These are phyloP conservation scores for Rhizopogon vinicolor DNA, from an alignment of 768 basidiomycete species.

Conservation along the genomic window DNA sequence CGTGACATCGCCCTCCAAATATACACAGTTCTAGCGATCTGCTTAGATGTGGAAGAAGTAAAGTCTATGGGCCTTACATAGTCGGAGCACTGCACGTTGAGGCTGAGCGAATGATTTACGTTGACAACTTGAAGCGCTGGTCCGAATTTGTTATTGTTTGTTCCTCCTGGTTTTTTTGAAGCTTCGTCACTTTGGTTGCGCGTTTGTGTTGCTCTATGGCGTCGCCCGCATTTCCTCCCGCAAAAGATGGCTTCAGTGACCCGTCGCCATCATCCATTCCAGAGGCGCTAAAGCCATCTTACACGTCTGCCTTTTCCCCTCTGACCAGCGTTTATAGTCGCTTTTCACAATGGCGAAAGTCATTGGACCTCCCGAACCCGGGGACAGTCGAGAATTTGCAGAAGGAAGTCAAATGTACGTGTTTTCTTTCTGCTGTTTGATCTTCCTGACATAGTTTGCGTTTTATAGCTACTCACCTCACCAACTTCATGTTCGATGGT, in stretches of 20 bases:
- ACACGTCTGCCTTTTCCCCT: conserved; percentile 37
- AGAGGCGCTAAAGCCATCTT: conserved; percentile 36
- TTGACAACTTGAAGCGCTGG: neutral
- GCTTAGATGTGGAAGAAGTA: too few species aligned
- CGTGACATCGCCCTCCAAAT: too few species aligned
- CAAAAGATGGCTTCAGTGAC: conserved; percentile 39
- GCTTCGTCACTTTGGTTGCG: conserved; percentile 24
- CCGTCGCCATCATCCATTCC: conserved; percentile 30
- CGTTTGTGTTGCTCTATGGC: conserved; percentile 34
- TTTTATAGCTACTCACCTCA: conserved; percentile 75
- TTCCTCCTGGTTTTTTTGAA: conserved; percentile 33
- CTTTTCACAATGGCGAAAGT: conserved; percentile 77
- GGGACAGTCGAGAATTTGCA: conserved; percentile 90
- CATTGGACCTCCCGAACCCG: conserved; percentile 83
- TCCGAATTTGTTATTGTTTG: conserved; percentile 13
- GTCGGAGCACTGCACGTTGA: too few species aligned
- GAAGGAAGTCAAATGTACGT: conserved; percentile 86
- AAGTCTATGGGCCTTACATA: too few species aligned
- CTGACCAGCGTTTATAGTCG: conserved; percentile 64
- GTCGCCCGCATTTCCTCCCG: conserved; percentile 33
- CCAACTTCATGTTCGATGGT: conserved; percentile 96
- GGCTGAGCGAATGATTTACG: too few species aligned
- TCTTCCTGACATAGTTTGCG: neutral
- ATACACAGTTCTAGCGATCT: too few species aligned
- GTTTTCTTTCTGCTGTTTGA: conserved; percentile 3